Base-by-base conservation (phyloP, 805 yeast species). In the Candida saitoana region DNA sequence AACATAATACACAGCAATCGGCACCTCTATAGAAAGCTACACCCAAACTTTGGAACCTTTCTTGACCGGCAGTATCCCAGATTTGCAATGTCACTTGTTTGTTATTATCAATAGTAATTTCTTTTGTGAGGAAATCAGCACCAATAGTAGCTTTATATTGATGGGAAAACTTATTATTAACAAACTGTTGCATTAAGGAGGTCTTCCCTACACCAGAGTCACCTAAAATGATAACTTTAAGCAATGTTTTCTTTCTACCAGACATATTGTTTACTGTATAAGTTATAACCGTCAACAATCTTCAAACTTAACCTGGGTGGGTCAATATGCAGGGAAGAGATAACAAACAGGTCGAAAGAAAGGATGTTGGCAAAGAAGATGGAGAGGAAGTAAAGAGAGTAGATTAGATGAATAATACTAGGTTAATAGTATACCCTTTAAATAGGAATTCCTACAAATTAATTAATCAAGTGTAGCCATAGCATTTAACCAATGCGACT, bases 41-140 rank as follows among this genome's bases (percentile, higher is more conserved):
- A 12, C 98, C 98, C 47, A 91, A 72, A 44, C 95, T 84, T 67
- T 93, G 98, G 74, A 91, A 91, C 56, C 99, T 77, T 65, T 91
- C 99, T 70, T 91, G 99, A 29, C 99, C 99, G 5, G 98, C 98
- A 34, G 99, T 91, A 60, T 91, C 99, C 99, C 99, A 91, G 42
- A 93, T 84, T 66, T 86, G 91, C 74, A 84, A 74, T 17, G 87
- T 81, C 6, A 84, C 89, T 49, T 77, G 77, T 54, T 84, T 84
- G 46, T 60, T 62, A 62, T 84, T 93, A 61, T 93, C 98, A 44
- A 93, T 78, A 19, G 75, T 69, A 45, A 91, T 79, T 56, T 91
- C 98, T 63, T 90, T 91, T 30, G 97, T 91, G 49, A 89, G 74
- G 60, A 91, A 91, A 62, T 93, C 98, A 2, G 98, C 98, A 7